Conservation (phyloP, 176 grass and related monocot species). For the Microstegium vimineum region DNA sequence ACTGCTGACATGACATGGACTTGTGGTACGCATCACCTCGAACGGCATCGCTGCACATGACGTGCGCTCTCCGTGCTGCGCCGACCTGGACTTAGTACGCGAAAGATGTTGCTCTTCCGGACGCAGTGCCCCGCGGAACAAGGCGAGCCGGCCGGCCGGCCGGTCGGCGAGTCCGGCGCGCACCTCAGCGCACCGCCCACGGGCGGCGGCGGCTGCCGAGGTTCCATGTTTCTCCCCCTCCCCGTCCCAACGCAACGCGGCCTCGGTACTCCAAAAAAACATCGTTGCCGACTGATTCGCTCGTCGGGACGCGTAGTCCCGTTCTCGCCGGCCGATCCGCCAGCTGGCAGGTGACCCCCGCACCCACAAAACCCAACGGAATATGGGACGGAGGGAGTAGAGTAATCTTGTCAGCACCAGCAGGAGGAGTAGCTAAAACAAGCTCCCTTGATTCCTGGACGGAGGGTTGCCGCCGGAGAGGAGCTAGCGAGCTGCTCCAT, state of each 20-base stretch:
- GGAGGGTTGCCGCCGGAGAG: background rate
- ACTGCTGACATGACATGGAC: background rate
- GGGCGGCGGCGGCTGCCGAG: background rate
- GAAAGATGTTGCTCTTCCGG: background rate
- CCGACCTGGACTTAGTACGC: background rate
- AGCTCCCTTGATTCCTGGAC: conserved; percentile 25
- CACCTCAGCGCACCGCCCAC: conserved; percentile 29
- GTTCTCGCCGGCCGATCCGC: background rate
- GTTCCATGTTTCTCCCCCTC: background rate
- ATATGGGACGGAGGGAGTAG: too few species aligned
- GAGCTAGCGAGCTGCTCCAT: background rate
- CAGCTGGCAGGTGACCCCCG: background rate
- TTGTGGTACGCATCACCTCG: background rate
- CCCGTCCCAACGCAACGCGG: background rate
- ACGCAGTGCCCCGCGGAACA: background rate
- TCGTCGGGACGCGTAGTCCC: background rate
- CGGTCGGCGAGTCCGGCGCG: background rate
- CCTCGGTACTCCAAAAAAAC: background rate
- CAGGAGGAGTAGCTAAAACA: background rate
- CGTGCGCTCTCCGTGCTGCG: background rate
- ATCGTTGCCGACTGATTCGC: background rate
- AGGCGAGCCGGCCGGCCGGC: background rate
- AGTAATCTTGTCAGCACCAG: background rate
- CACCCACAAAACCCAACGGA: background rate
- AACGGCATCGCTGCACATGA: background rate